Percentiles rank a stretch among this genome's conserved stretches.
phyloP scores from a whole-genome alignment of 2,329 filamentous ascomycete genomes.

The Pestalotiopsis sp. region DNA sequence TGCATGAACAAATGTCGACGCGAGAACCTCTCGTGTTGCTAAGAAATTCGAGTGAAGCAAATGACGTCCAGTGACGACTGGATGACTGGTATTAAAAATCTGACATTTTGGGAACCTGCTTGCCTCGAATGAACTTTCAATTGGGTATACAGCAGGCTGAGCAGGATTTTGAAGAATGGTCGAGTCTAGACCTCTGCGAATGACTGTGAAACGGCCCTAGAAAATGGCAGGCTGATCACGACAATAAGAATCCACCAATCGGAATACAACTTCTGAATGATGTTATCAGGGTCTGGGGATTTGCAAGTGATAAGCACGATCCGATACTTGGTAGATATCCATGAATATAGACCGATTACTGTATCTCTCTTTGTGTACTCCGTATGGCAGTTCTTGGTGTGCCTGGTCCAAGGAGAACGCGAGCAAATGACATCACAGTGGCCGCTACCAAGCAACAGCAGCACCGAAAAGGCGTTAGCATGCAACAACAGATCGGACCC shows the following conservation, averaged over 20 bases:
- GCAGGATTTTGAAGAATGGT: background rate
- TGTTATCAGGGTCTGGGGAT: background rate
- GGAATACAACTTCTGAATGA: background rate
- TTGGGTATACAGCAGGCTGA: background rate
- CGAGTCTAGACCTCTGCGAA: background rate
- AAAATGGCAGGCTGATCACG: background rate
- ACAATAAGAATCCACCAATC: background rate
- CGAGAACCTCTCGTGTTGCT: too few species aligned
- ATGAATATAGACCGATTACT: background rate
- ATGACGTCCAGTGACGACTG: too few species aligned
- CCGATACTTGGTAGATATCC: background rate
- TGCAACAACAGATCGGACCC: background rate
- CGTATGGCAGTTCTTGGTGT: background rate
- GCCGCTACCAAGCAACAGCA: background rate
- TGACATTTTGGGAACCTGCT: background rate
- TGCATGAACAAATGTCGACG: too few species aligned
- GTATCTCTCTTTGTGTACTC: background rate
- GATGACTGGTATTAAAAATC: too few species aligned
- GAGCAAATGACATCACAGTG: constrained; percentile 1
- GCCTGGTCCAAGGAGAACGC: background rate
- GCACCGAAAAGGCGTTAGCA: background rate
- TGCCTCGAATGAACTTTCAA: background rate
- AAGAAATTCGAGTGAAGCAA: too few species aligned
- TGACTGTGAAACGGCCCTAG: background rate
- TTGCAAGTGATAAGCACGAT: background rate